Conservation (phyloP, 2,329 filamentous ascomycete genomes). For the Neospermospora avenae region DNA sequence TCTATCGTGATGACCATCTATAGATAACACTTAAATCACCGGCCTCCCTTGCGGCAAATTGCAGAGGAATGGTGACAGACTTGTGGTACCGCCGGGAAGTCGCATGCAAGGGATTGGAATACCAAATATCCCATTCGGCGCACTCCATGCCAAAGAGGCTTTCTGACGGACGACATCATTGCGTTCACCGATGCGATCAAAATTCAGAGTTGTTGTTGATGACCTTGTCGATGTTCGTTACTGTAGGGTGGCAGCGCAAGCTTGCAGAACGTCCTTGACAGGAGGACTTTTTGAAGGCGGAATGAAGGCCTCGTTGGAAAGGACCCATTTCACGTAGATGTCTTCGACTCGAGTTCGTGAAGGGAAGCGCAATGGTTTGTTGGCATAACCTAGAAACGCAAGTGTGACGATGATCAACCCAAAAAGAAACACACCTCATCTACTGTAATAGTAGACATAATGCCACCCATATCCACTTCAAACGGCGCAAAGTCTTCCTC, state of each 20-base stretch:
- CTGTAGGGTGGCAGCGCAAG: not conserved
- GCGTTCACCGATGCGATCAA: constrained; percentile 3
- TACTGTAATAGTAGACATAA: no score
- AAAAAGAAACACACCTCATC: no score
- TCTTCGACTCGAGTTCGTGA: not conserved
- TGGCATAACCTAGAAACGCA: not conserved
- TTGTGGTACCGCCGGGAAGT: no score
- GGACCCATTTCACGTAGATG: not conserved
- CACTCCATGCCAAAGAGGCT: not conserved
- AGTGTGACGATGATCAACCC: constrained; percentile 1
- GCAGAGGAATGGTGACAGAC: not conserved
- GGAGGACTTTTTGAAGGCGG: not conserved
- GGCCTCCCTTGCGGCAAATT: constrained; percentile 10
- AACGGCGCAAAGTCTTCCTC: no score
- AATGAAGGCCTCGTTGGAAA: not conserved
- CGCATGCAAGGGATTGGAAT: not conserved
- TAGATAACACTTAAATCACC: constrained; percentile 8
- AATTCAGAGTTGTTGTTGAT: constrained; percentile 1
- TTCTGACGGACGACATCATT: constrained; percentile 3
- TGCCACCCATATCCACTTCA: no score
- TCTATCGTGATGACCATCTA: constrained; percentile 2
- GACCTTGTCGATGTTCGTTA: constrained; percentile 1
- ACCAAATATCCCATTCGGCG: constrained; percentile 3
- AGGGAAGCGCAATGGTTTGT: not conserved
- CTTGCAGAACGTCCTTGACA: not conserved